phyloP scores from a whole-genome alignment of 78 protist genomes.

The Speleostelium caveatum region DNA sequence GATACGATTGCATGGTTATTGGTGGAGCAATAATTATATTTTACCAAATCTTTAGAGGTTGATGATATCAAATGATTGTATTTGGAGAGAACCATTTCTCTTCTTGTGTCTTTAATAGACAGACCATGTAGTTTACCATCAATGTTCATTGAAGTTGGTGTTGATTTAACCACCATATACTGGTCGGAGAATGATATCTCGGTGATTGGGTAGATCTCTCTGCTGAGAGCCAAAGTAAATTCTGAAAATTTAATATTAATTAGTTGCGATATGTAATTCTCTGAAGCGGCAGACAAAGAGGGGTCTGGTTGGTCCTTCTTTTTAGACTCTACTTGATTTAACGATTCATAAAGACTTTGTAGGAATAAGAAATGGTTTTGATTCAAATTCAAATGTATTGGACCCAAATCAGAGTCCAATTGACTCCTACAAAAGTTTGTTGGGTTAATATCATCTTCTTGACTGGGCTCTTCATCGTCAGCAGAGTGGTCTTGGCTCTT shows the following conservation, averaged over 20 bases:
- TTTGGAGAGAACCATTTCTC: neutral
- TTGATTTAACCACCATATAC: neutral
- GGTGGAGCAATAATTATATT: neutral
- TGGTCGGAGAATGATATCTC: neutral
- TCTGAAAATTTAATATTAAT: neutral
- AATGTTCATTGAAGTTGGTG: neutral
- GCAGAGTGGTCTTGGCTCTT: neutral
- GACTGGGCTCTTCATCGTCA: neutral
- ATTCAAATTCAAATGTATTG: constrained; percentile 11
- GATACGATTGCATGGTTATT: neutral
- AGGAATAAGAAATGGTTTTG: constrained; percentile 13
- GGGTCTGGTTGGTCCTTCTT: no score
- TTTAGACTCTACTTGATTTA: neutral
- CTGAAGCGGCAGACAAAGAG: no score
- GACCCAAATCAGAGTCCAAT: neutral
- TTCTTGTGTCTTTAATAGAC: neutral
- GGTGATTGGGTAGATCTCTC: neutral
- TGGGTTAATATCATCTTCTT: neutral
- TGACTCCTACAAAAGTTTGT: neutral
- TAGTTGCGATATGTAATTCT: no score
- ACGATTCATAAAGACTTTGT: constrained; percentile 2
- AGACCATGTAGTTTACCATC: neutral
- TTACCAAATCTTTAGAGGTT: neutral
- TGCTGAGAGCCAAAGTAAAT: neutral
- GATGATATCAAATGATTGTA: neutral